These are phyloP conservation scores for Saccharomyces hybrid DNA, from an alignment of 1,139 yeast species.

Conservation along the genomic window DNA sequence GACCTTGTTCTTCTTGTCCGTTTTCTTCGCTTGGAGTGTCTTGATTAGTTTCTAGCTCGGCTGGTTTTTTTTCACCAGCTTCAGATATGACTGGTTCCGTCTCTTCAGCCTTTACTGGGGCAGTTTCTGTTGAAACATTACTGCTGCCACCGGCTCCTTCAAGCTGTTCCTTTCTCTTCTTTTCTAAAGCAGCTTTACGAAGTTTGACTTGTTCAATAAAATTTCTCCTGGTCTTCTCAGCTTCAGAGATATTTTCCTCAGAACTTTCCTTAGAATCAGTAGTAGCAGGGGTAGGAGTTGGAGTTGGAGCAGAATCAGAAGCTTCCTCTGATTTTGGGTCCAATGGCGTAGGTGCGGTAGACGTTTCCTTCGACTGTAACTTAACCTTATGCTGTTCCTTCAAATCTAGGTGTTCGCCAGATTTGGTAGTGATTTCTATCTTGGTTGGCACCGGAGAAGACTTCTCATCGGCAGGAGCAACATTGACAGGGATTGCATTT, in stretches of 20 bases:
- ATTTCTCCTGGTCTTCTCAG: slow-evolving; percentile 17
- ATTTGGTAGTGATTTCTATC: slow-evolving; percentile 31
- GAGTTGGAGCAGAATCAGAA: slow-evolving; percentile 4
- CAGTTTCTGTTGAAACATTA: slow-evolving; percentile 9
- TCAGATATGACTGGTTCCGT: slow-evolving; percentile 10
- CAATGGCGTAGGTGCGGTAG: not conserved
- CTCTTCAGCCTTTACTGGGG: slow-evolving; percentile 8
- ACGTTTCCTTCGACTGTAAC: not conserved
- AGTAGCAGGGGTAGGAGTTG: not conserved
- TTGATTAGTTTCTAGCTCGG: slow-evolving; percentile 22
- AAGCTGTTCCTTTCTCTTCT: slow-evolving; percentile 15
- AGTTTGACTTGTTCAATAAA: slow-evolving; percentile 22
- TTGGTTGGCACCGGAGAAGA: slow-evolving; percentile 16
- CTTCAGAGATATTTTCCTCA: slow-evolving; percentile 6
- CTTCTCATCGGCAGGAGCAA: not conserved
- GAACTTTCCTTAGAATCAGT: slow-evolving; percentile 8
- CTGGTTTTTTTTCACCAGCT: slow-evolving; percentile 8
- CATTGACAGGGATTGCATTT: not conserved
- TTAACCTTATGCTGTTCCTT: slow-evolving; percentile 17
- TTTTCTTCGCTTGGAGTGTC: slow-evolving; percentile 19
- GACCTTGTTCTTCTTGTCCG: slow-evolving; percentile 15
- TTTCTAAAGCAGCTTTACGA: slow-evolving; percentile 22
- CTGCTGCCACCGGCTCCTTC: slow-evolving; percentile 5
- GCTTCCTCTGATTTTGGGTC: not conserved
- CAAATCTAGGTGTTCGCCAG: slow-evolving; percentile 29